A percentile compares a stretch with the other conserved stretches of the same genome.
phyloP scores from a whole-genome alignment of 768 basidiomycete species.

The Termitomyces eurrhizus region DNA sequence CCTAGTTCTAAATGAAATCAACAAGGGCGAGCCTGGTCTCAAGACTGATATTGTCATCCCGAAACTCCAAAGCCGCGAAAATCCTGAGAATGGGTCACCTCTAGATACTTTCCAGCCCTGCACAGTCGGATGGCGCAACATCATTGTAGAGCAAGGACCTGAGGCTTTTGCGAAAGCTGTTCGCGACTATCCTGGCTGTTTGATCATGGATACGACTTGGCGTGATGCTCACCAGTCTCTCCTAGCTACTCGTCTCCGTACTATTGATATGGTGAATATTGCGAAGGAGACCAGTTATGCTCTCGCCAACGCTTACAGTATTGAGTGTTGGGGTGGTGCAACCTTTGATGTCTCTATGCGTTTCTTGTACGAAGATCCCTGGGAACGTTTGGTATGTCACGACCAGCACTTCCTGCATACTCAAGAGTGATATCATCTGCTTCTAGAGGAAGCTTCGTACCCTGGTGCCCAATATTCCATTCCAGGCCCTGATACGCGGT shows the following conservation, averaged over 20 bases:
- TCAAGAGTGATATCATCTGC: conserved; percentile 13
- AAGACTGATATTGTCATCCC: conserved; percentile 86
- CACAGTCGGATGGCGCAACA: conserved; percentile 93
- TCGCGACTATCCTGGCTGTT: conserved; percentile 88
- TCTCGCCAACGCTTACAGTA: conserved; percentile 89
- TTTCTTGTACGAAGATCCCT: conserved; percentile 99
- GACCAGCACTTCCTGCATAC: neutral
- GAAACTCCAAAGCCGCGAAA: conserved; percentile 70
- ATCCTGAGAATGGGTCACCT: conserved; percentile 61
- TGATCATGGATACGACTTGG: conserved; percentile 99
- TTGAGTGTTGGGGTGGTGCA: conserved; percentile 99
- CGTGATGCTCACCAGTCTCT: conserved; percentile 98
- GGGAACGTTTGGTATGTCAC: conserved; percentile 84
- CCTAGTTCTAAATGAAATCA: neutral
- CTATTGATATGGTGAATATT: conserved; percentile 96
- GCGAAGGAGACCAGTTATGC: conserved; percentile 97
- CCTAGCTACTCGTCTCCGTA: conserved; percentile 92
- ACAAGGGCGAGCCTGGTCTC: conserved; percentile 87
- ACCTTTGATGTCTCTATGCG: conserved; percentile 99
- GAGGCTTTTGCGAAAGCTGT: conserved; percentile 99
- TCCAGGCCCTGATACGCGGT: conserved; percentile 97
- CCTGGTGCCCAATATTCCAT: conserved; percentile 96
- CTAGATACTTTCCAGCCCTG: conserved; percentile 83
- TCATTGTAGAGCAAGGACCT: conserved; percentile 96
- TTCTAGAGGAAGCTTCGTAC: conserved; percentile 82